Evolutionary conservation across 306 rosid species (phyloP), one percentile per base, ranked within the genome.

Genomic region (Astragalus membranaceus): DNA sequence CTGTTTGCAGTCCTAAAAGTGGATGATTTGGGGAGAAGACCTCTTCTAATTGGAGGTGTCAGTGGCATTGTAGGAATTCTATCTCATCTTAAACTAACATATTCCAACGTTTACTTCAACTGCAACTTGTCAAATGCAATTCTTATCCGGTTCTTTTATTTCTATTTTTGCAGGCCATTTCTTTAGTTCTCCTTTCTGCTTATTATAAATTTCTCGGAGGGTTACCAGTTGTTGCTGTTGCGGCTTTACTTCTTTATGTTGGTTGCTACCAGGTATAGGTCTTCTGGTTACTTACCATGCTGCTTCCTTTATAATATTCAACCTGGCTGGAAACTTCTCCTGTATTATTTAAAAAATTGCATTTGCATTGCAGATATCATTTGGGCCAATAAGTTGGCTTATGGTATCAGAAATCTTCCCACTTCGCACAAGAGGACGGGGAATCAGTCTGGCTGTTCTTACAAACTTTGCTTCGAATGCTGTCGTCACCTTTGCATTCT

Each of bases 351-450:
- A 10, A 8, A 65, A 20, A 20, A 20, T 20, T 20, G 23, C 23
- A 20, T 20, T 20, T 20, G 23, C 23, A 20, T 81, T 74, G 73
- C 96, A 94, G 98, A 88, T 94, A 81, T 94, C 98, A 56, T 90
- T 94, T 80, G 97, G 98, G 72, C 98, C 97, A 10, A 90, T 94
- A 76, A 94, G 98, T 76, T 94, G 98, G 96, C 96, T 94, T 43
- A 88, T 94, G 97, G 98, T 90, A 71, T 94, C 98, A 1, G 96
- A 90, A 83, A 73, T 94, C 62, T 94, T 94, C 78, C 97, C 98
- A 2, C 78, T 90, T 65, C 96, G 88, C 57, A 88, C 96, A 3
- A 90, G 98, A 85, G 98, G 97, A 70, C 84, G 87, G 49, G 98
- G 98, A 75, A 94, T 90, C 53, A 94, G 99, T 75, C 92, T 94